Percentiles rank a stretch among this genome's conserved stretches.
phyloP scores from a whole-genome alignment of 495 filamentous ascomycete genomes.

The Bombardia bombarda region DNA sequence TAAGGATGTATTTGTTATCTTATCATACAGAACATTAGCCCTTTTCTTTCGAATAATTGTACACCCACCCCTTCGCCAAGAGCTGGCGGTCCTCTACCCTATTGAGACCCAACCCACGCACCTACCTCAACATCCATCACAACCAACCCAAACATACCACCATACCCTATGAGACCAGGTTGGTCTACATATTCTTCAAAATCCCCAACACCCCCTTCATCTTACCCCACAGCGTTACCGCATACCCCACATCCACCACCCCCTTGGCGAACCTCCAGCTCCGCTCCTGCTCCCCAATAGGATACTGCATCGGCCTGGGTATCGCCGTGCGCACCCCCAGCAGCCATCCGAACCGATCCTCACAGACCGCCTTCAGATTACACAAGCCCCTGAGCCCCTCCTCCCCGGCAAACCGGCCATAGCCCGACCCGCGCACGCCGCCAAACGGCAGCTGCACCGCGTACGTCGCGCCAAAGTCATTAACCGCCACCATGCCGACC shows the following conservation, averaged over 20 bases:
- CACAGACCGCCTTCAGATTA: conserved; percentile 78
- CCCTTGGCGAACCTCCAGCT: conserved; percentile 51
- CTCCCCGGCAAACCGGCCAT: conserved; percentile 86
- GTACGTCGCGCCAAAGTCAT: conserved; percentile 91
- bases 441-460: conserved; percentile 91
- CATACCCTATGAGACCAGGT: no score
- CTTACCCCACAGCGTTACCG: conserved; percentile 28
- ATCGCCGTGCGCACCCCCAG: conserved; percentile 64
- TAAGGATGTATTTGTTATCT: neutral
- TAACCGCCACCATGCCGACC: conserved; percentile 85
- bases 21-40: neutral
- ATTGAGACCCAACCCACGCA: neutral
- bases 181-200: conserved; percentile 27
- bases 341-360: conserved; percentile 56
- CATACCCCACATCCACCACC: conserved; percentile 49
- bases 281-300: conserved; percentile 48
- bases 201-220: conserved; percentile 31
- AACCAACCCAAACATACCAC: neutral
- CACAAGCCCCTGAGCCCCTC: conserved; percentile 80
- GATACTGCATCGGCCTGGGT: conserved; percentile 71
- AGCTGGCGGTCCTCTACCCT: neutral
- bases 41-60: neutral
- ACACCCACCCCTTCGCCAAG: neutral
- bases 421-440: conserved; percentile 77
- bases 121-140: neutral